A percentile compares a stretch with the other conserved stretches of the same genome.
Evolutionary conservation across 768 basidiomycete species (phyloP).

Genomic region (Lactarius indigo): DNA sequence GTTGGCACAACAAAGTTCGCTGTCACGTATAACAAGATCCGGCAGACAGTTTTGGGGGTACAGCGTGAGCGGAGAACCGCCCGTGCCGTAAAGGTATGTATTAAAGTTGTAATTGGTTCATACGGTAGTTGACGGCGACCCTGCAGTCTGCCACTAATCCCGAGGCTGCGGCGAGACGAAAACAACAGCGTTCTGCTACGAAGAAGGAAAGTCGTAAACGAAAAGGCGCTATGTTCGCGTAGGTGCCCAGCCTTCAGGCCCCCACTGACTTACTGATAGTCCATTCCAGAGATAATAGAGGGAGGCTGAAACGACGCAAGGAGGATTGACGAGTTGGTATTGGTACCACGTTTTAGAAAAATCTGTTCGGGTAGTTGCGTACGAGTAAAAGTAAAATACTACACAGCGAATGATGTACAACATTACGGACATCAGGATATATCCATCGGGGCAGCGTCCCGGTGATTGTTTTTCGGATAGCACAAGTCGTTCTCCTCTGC

Average conservation of each 20-base stretch:
- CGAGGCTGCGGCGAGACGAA: conserved; percentile 70
- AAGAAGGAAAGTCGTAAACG: conserved; percentile 88
- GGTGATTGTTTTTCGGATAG: conserved; percentile 45
- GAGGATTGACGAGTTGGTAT: conserved; percentile 31
- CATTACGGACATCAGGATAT: conserved; percentile 33
- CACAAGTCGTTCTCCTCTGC: conserved; percentile 68
- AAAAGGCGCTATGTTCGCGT: conserved; percentile 61
- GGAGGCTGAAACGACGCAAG: conserved; percentile 45
- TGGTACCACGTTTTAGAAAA: background rate
- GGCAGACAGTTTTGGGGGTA: conserved; percentile 63
- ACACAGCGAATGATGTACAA: conserved; percentile 15
- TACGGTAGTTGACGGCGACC: conserved; percentile 5
- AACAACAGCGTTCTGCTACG: conserved; percentile 60
- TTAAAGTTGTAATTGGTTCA: background rate
- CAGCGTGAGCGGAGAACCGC: conserved; percentile 68
- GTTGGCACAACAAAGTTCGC: conserved; percentile 88
- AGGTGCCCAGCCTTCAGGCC: conserved; percentile 33
- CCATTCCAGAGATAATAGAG: conserved; percentile 44
- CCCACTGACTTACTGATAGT: conserved; percentile 12
- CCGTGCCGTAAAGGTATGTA: conserved; percentile 42
- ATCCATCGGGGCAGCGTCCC: conserved; percentile 41
- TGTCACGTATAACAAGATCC: conserved; percentile 70
- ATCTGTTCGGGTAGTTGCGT: background rate
- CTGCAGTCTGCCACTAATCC: conserved; percentile 68
- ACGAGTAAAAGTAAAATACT: conserved; percentile 21